These are phyloP conservation scores for Sporobolomyces phaffii DNA, from an alignment of 768 basidiomycete genomes.

Conservation along the genomic window DNA sequence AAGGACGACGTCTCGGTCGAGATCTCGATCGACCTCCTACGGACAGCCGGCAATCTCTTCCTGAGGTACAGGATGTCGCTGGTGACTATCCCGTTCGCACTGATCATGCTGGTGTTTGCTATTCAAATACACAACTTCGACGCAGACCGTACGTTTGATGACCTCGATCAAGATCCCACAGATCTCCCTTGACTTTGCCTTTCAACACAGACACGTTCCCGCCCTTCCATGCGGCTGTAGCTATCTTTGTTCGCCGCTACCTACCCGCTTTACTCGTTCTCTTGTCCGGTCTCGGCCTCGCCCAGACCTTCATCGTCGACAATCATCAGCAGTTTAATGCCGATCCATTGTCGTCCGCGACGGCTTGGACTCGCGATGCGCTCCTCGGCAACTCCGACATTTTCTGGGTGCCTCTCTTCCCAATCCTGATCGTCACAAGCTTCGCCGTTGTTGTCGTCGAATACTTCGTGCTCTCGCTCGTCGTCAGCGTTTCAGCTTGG, in stretches of 20 bases:
- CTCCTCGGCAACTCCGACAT: slow-evolving; percentile 28
- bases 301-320: slow-evolving; percentile 18
- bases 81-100: slow-evolving; percentile 66
- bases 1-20: slow-evolving; percentile 43
- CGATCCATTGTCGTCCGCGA: neutral
- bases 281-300: slow-evolving; percentile 44
- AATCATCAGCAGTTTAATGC: neutral
- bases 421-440: neutral
- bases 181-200: too few species aligned
- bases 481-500: slow-evolving; percentile 3
- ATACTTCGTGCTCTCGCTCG: slow-evolving; percentile 2
- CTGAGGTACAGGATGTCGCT: slow-evolving; percentile 68
- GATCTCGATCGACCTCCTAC: slow-evolving; percentile 64
- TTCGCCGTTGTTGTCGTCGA: slow-evolving; percentile 10
- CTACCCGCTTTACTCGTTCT: slow-evolving; percentile 51
- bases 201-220: slow-evolving; percentile 31
- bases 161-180: neutral
- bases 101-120: slow-evolving; percentile 56
- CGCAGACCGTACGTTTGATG: slow-evolving; percentile 30
- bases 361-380: slow-evolving; percentile 18
- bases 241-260: slow-evolving; percentile 4
- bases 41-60: slow-evolving; percentile 64
- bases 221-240: slow-evolving; percentile 27
- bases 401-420: slow-evolving; percentile 13
- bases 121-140: slow-evolving; percentile 35